Evolutionary conservation across 768 basidiomycete species (phyloP), one percentile per base, ranked within the genome.

Genomic region (Lanmaoa rubissima): DNA sequence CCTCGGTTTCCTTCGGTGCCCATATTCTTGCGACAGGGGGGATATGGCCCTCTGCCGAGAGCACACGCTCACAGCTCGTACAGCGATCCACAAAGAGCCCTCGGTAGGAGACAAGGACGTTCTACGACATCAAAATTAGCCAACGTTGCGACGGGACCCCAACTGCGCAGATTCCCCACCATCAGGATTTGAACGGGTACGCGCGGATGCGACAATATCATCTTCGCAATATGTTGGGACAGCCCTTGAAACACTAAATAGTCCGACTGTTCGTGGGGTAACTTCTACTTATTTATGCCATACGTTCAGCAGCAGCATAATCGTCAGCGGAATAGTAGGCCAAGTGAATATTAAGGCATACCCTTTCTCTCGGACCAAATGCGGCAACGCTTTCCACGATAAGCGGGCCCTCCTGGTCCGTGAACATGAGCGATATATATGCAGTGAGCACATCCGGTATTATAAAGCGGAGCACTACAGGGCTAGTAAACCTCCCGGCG

Each of bases 361-460:
- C 89, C 74, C 75, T 79, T 75, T 92, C 90, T 63, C 89, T 76
- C 24, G 90, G 84, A 7, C 87, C 89, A 68, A 90, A 88, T 11
- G 79, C 81, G n/a, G 83, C 78, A 43, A 88, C 77, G 53, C 78
- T 86, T 64, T 89, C 87, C 32, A 86, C 79, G 13, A 80, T 60
- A 39, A 84, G 72, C n/a, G 68, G 61, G 38, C 73, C 73, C 19
- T 74, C 73, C 36, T 67, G 55, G 31, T 60, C 62, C 3, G 63
- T 69, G 51, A 78, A 73, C 34, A 73, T 76, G 36, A 85, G 69
- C 7, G 80, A 82, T 43, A 90, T 65, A 73, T 85, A 91, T 54
- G 84, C 83, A 7, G 77, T 82, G 54, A 90, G 71, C 47, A 90
- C 84, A 61, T 92, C 87, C 2, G 75, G 75, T 53, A 90, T 82